Evolutionary conservation across 441 rosid genomes (phyloP), one percentile per base, ranked within the genome.

Genomic region (Corymbia calophylla): DNA sequence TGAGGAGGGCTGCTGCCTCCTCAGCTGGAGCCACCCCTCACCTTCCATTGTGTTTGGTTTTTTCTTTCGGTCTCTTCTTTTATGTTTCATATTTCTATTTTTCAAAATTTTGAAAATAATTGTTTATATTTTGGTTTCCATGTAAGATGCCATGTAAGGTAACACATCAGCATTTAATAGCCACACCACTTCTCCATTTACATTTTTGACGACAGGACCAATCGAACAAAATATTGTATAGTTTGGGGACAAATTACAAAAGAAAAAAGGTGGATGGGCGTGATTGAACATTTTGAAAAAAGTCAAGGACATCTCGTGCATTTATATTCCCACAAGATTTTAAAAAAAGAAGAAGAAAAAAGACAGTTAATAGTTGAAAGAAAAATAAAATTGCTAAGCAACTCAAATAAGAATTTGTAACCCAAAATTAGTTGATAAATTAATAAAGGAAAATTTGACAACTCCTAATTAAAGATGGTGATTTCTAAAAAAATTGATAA

Each of bases 401-500:
- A 8, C 1, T 68, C 9, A 32, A 66, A 66, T 16, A 21, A 66
- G 21, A 66, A 21, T 66, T 8, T 19, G 39, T 16, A 31, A 66
- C 6, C 44, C 77, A 31, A 66, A 66, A 31, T 31, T 17, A 17
- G 77, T 31, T 66, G 23, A 31, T 66, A 16, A 66, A 1, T 31
- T 8, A 31, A 66, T 14, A n/a, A 17, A 16, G 31, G 9, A 16
- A 66, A 31, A 7, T 7, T 31, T 4, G 23, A 31, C 21, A 31
- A 66, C 11, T 66, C 11, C 39, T 66, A 66, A 31, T 31, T 66
- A 8, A 31, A 31, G 6, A 66, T 31, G 44, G 44, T 17, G 35
- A 3, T 70, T 70, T 32, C 2, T 32, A 0, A 70, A 32, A 32
- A 32, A 18, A 2, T 70, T 19, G 7, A 70, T 0, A 70, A 66